Evolutionary conservation across 2,329 filamentous ascomycete species (phyloP), one percentile per base, ranked within the genome.

Genomic region (Cladosporium sp.): DNA sequence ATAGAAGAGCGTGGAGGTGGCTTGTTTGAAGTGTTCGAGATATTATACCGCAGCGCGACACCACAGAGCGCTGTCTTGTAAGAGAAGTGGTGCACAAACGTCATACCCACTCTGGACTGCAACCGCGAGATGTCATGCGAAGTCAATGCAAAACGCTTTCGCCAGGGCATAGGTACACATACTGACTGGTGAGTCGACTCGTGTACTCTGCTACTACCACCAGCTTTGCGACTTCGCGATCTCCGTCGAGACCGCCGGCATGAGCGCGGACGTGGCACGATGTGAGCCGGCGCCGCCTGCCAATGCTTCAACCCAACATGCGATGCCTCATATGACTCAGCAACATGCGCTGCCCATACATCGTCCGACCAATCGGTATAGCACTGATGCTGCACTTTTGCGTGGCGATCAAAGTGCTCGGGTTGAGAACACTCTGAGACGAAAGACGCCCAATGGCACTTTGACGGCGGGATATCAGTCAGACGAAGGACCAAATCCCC

Each of bases 371-470:
- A 58, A 64, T 43, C 62, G 65, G 49, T 63, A 70, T 36, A 63
- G 61, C 61, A 62, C 60, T 54, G 69, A 70, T 26, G 58, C 59
- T 21, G 57, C 56, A 6, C 64, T 63, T 30, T 67, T 65, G 16
- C 67, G 67, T 61, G 68, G 70, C 53, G 66, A 78, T 61, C 74
- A 76, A 13, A 43, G 34, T 23, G 46, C 49, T 49, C 68, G 70
- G 7, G 76, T 77, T 63, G 92, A 97, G 76, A 89, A 96, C 77
- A 91, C 92, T 71, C 83, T 97, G 65, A 88, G 94, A 70, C 88
- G 94, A 70, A 98, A 98, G 78, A 98, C 94, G 10, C 95, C 94
- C 5, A 94, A 89, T 74, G 95, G 94, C n/a, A 97, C 93, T 43
- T 85, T 98, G 67, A 90, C 94, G 69, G 92, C 91, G 63, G 93